These are phyloP conservation scores for Hondaea fermentalgiana DNA, from an alignment of 108 stramenopile species.

Conservation along the genomic window DNA sequence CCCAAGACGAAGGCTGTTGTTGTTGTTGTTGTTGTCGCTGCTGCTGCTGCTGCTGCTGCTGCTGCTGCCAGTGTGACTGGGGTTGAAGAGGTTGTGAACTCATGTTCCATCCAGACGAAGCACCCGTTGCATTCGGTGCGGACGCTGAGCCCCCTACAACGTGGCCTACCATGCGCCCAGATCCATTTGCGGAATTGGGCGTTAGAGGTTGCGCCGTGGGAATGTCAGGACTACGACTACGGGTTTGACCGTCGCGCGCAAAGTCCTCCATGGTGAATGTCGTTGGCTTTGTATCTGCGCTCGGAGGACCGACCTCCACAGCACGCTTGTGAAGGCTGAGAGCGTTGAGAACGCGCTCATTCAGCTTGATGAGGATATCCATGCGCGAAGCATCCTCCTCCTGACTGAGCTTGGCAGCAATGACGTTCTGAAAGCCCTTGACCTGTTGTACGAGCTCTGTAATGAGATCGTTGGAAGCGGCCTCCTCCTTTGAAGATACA, in stretches of 20 bases:
- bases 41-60: not conserved
- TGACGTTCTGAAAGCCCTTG: not conserved
- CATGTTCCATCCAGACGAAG: no score
- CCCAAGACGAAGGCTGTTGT: not conserved
- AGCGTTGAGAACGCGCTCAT: not conserved
- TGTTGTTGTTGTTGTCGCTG: not conserved
- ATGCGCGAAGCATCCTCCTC: not conserved
- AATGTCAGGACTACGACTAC: not conserved
- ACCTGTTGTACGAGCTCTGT: not conserved
- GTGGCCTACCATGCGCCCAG: not conserved
- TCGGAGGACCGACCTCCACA: not conserved
- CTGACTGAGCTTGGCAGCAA: not conserved
- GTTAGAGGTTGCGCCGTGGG: not conserved
- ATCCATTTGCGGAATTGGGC: not conserved
- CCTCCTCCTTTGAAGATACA: not conserved
- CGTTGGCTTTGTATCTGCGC: not conserved
- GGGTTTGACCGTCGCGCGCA: no score
- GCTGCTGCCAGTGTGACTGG: not conserved
- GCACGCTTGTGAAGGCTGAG: not conserved
- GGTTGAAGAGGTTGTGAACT: not conserved
- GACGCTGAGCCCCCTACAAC: not conserved
- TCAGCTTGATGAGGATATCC: not conserved
- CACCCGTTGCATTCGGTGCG: no score
- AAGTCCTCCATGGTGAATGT: not conserved
- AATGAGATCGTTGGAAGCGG: not conserved